phyloP scores from a whole-genome alignment of 2,329 filamentous ascomycete species.

The Talaromyces sp. region DNA sequence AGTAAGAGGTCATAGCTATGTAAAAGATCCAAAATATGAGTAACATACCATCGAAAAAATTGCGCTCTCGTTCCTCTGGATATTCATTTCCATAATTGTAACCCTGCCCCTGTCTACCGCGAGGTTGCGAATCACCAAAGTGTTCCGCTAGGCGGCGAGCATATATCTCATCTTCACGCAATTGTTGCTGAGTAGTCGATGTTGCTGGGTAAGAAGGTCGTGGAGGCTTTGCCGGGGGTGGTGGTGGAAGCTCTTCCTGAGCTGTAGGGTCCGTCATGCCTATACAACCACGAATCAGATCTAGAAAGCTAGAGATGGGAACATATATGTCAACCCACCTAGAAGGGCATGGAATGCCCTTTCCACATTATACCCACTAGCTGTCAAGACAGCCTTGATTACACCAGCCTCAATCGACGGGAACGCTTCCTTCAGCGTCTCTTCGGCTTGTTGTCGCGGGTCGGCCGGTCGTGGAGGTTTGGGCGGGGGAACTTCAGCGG shows the following conservation, averaged over 20 bases:
- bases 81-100: slow-evolving; percentile 54
- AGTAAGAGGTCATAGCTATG: background rate
- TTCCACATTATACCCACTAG: slow-evolving; percentile 84
- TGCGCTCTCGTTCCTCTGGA: slow-evolving; percentile 70
- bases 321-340: slow-evolving; percentile 51
- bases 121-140: slow-evolving; percentile 58
- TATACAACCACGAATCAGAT: slow-evolving; percentile 30
- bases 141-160: slow-evolving; percentile 91
- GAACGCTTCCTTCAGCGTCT: slow-evolving; percentile 90
- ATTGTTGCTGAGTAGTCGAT: slow-evolving; percentile 67
- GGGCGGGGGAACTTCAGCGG: slow-evolving; percentile 55
- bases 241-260: slow-evolving; percentile 65
- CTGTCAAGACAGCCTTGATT: slow-evolving; percentile 81
- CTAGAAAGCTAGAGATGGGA: background rate
- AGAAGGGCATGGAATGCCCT: slow-evolving; percentile 93
- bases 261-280: slow-evolving; percentile 80
- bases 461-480: slow-evolving; percentile 84
- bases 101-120: slow-evolving; percentile 41
- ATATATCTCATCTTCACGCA: slow-evolving; percentile 88
- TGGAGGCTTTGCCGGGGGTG: slow-evolving; percentile 76
- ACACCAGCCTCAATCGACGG: slow-evolving; percentile 76
- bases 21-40: background rate
- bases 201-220: slow-evolving; percentile 59
- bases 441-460: slow-evolving; percentile 79
- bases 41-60: slow-evolving; percentile 73